Evolutionary conservation across 495 filamentous ascomycete genomes (phyloP), one percentile per base, ranked within the genome.

Genomic region (Peziza echinospora): DNA sequence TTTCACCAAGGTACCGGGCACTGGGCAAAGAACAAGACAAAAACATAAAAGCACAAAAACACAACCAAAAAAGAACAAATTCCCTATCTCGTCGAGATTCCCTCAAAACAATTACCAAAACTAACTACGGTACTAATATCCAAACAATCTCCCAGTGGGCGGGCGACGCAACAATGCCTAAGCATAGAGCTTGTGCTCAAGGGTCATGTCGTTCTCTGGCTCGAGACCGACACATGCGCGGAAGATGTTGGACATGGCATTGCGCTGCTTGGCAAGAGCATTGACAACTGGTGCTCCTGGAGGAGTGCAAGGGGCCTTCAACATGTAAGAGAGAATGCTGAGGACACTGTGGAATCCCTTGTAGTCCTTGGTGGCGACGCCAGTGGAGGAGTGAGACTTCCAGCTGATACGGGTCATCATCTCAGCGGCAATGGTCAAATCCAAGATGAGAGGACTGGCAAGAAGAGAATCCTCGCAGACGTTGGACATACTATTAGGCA

Each of bases 161-260:
- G n/a, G n/a, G n/a, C n/a, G n/a, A n/a, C n/a, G n/a, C n/a, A n/a
- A n/a, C n/a, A n/a, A n/a, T n/a, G n/a, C n/a, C n/a, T n/a, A n/a
- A n/a, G n/a, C n/a, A n/a, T n/a, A 87, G 48, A 96, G 72, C 78
- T 96, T 99, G 70, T 99, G 89, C 74, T 99, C 89, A 34, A 99
- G 73, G 43, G 87, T 94, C 91, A 99, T 96, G 63, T 99, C 89
- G 43, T 78, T 89, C 74, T 99, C 89, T 21, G 91, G 89, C 73
- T 92, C 84, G 50, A 99, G 72, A 57, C 89, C 89, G 60, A 99
- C 79, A 56, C 91, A 96, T 44, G 91, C 91, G 57, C 87, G 85
- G 77, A 99, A 91, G 67, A 99, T 94, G 72, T 99, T 99, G 62
- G 82, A 84, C 63, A 99, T 64, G 21, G 87, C 86, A 51, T 71